These are phyloP conservation scores for Ascochyta lentis DNA, from an alignment of 2,329 filamentous ascomycete species.

Conservation along the genomic window DNA sequence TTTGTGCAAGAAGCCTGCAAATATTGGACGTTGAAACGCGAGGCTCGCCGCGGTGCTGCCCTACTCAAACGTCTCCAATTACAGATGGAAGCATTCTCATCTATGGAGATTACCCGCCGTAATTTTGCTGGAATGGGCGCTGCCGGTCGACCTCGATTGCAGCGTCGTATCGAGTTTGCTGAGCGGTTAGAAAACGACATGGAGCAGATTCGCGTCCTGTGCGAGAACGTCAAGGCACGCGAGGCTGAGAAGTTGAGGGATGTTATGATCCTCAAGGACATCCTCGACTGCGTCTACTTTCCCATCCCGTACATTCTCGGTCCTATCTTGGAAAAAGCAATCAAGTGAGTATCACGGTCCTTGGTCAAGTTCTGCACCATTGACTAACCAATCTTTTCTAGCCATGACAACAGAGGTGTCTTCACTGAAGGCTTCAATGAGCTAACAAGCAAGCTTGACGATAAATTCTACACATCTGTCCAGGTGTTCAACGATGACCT, in stretches of 20 bases:
- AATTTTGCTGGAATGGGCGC: slow-evolving; percentile 97
- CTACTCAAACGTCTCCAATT: slow-evolving; percentile 91
- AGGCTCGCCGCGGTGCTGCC: slow-evolving; percentile 88
- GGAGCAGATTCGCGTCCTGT: slow-evolving; percentile 73
- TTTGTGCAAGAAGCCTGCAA: slow-evolving; percentile 92
- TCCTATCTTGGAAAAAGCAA: slow-evolving; percentile 80
- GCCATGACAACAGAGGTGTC: slow-evolving; percentile 57
- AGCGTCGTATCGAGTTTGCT: slow-evolving; percentile 87
- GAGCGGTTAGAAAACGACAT: slow-evolving; percentile 77
- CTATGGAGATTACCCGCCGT: slow-evolving; percentile 93
- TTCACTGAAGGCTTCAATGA: slow-evolving; percentile 62
- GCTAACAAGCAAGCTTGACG: slow-evolving; percentile 61
- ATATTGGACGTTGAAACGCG: slow-evolving; percentile 97
- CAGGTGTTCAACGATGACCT: slow-evolving; percentile 66
- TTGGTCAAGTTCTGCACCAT: slow-evolving; percentile 2
- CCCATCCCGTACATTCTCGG: slow-evolving; percentile 79
- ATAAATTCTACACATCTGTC: slow-evolving; percentile 66
- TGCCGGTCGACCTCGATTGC: slow-evolving; percentile 76
- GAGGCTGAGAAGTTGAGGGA: slow-evolving; percentile 81
- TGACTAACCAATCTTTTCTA: slow-evolving; percentile 18
- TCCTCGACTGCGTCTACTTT: slow-evolving; percentile 91
- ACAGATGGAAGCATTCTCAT: slow-evolving; percentile 95
- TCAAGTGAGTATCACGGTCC: slow-evolving; percentile 70
- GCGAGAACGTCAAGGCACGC: slow-evolving; percentile 73
- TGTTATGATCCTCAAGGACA: slow-evolving; percentile 75